Evolutionary conservation across 257 asterid genomes (phyloP).

Genomic region (Solanum rostratum): DNA sequence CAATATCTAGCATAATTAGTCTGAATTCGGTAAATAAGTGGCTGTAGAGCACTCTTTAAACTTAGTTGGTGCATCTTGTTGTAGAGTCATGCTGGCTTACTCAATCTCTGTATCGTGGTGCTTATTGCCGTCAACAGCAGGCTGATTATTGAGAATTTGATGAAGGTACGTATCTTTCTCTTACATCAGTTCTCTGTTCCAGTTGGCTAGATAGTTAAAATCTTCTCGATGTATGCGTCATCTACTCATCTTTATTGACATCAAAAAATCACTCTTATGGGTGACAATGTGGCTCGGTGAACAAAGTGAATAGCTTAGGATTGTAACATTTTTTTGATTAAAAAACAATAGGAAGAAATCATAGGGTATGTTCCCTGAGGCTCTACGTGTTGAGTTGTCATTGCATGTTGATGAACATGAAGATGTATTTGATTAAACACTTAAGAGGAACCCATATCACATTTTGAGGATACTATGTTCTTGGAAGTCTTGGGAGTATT

Average conservation of each 20-base stretch:
- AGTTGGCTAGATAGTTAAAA: not conserved
- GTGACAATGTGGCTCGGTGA: not conserved
- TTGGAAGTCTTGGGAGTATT: not conserved
- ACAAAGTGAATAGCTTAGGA: not conserved
- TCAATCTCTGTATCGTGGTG: slow-evolving; percentile 97
- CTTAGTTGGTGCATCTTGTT: slow-evolving; percentile 21
- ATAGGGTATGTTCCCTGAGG: not conserved
- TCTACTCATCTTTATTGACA: not conserved
- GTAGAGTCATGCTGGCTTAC: slow-evolving; percentile 99
- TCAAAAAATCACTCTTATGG: not conserved
- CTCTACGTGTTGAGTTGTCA: not conserved
- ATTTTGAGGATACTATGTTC: not conserved
- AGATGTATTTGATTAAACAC: not conserved
- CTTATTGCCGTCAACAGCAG: slow-evolving; percentile 97
- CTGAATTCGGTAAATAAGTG: not conserved
- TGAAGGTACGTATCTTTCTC: slow-evolving; percentile 57
- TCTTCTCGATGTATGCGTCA: not conserved
- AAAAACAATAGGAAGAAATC: not conserved
- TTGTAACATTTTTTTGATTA: not conserved
- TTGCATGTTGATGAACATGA: not conserved
- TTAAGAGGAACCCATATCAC: not conserved
- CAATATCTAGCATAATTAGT: not conserved
- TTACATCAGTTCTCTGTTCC: not conserved
- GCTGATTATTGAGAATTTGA: slow-evolving; percentile 89
- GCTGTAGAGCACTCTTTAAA: not conserved